phyloP scores from a whole-genome alignment of 768 basidiomycete genomes.

The Crassisporium funariophilum region DNA sequence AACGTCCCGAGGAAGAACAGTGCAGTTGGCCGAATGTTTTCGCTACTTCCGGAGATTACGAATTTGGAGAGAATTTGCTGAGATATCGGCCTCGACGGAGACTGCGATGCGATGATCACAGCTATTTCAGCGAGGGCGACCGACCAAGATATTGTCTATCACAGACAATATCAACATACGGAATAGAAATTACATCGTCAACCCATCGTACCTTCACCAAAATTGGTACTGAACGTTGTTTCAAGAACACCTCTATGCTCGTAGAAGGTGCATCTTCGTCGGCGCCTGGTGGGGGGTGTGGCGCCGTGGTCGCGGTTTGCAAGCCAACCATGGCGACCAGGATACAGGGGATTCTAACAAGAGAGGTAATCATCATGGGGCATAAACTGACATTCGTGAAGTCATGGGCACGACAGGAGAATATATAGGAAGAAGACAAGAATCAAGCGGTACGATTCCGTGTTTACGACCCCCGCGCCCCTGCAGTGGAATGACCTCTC shows the following conservation, averaged over 20 bases:
- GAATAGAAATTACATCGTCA: background rate
- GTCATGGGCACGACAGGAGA: background rate
- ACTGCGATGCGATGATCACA: slow-evolving; percentile 35
- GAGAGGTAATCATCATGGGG: slow-evolving; percentile 21
- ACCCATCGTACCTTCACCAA: slow-evolving; percentile 37
- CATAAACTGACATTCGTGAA: background rate
- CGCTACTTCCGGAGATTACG: slow-evolving; percentile 23
- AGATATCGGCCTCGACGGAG: slow-evolving; percentile 23
- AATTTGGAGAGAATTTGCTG: slow-evolving; percentile 28
- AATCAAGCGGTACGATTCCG: too few relatives aligned
- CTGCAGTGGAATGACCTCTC: background rate
- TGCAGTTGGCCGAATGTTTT: slow-evolving; percentile 30
- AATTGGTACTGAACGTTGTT: slow-evolving; percentile 33
- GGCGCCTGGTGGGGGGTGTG: slow-evolving; percentile 38
- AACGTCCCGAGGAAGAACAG: slow-evolving; percentile 39
- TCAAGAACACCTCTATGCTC: slow-evolving; percentile 38
- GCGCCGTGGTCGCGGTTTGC: slow-evolving; percentile 49
- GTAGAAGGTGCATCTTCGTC: slow-evolving; percentile 37
- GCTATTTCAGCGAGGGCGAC: slow-evolving; percentile 39
- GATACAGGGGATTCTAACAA: slow-evolving; percentile 45
- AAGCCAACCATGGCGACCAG: slow-evolving; percentile 44
- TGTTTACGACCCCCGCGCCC: too few relatives aligned
- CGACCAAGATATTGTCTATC: slow-evolving; percentile 40
- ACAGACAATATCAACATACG: background rate
- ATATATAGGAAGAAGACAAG: background rate